Conservation (phyloP, 805 yeast genomes). For the Nakazawaea peltata region DNA sequence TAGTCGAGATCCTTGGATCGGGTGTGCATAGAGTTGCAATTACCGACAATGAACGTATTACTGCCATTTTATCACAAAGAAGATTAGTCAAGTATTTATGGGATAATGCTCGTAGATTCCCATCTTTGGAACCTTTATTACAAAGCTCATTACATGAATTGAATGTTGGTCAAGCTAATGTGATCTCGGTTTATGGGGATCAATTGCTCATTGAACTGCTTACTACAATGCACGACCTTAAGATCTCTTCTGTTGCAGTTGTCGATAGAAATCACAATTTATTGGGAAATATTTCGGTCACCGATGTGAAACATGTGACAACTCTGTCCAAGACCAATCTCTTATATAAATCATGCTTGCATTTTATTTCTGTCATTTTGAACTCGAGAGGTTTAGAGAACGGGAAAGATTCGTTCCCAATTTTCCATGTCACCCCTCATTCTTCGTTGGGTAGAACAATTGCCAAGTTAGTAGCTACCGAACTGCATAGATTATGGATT, state of each 20-base stretch:
- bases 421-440: conserved; percentile 79
- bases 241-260: conserved; percentile 88
- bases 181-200: conserved; percentile 81
- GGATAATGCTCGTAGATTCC: conserved; percentile 88
- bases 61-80: conserved; percentile 88
- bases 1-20: conserved; percentile 81
- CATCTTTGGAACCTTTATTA: conserved; percentile 68
- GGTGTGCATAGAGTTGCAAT: conserved; percentile 95
- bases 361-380: conserved; percentile 79
- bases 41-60: conserved; percentile 42
- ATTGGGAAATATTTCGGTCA: conserved; percentile 89
- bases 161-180: conserved; percentile 63
- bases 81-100: conserved; percentile 77
- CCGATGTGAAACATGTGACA: conserved; percentile 86
- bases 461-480: conserved; percentile 93
- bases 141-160: conserved; percentile 63
- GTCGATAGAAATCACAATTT: conserved; percentile 70
- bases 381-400: conserved; percentile 86
- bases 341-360: conserved; percentile 75
- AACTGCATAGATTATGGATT: conserved; percentile 84
- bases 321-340: conserved; percentile 81
- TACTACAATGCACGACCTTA: conserved; percentile 71
- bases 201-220: conserved; percentile 83
- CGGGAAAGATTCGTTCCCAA: conserved; percentile 95
- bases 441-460: conserved; percentile 82